Conservation (phyloP, 106 monocot species). For the Allium fistulosum region DNA sequence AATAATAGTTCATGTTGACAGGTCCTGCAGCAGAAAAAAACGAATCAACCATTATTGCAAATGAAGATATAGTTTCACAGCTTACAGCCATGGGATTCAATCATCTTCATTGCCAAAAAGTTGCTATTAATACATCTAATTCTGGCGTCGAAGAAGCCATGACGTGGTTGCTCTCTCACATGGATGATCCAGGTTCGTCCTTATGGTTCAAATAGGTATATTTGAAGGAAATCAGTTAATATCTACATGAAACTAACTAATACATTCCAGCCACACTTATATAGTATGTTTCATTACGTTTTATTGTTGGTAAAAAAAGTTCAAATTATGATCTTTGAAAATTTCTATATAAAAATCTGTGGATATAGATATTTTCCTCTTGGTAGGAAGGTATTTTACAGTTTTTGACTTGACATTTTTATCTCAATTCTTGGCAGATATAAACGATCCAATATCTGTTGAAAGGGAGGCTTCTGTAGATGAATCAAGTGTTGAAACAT, state of each 20-base stretch:
- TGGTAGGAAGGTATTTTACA: too few relatives aligned
- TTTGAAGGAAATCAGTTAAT: too few relatives aligned
- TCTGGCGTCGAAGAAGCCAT: constrained; percentile 90
- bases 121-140: constrained; percentile 89
- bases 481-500: constrained; percentile 67
- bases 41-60: constrained; percentile 32
- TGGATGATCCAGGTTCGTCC: constrained; percentile 78
- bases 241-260: too few relatives aligned
- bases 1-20: constrained; percentile 10
- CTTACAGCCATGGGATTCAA: constrained; percentile 87
- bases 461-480: constrained; percentile 40
- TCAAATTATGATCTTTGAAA: too few relatives aligned
- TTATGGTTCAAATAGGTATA: too few relatives aligned
- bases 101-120: constrained; percentile 91
- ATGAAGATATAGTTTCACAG: constrained; percentile 68
- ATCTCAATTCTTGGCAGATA: constrained; percentile 42
- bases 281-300: too few relatives aligned
- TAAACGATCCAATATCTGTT: constrained; percentile 60
- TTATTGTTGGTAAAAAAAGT: too few relatives aligned
- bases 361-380: too few relatives aligned
- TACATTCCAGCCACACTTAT: too few relatives aligned
- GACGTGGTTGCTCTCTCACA: constrained; percentile 93
- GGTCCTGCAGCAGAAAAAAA: constrained; percentile 25
- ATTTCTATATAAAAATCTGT: too few relatives aligned
- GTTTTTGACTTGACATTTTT: too few relatives aligned